Percentiles rank a stretch among this genome's conserved stretches.
Conservation (phyloP, 768 basidiomycete species). For the Podaxis carcinomalis region DNA sequence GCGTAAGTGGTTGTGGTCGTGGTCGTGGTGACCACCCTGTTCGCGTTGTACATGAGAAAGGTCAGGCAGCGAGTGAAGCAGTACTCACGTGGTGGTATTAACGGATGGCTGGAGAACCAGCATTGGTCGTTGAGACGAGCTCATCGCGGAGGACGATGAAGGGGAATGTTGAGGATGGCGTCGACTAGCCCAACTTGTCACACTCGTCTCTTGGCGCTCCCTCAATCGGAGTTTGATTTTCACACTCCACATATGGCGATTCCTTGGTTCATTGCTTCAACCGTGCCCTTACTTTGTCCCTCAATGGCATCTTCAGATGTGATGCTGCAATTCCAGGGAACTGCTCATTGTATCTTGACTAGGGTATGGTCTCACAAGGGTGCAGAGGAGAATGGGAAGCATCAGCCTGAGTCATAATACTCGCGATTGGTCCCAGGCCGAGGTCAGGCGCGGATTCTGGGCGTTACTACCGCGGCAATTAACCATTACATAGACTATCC, state of each 20-base stretch:
- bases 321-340: neutral
- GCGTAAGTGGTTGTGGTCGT: slow-evolving; percentile 88
- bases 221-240: slow-evolving; percentile 25
- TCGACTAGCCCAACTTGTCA: slow-evolving; percentile 5
- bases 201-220: slow-evolving; percentile 11
- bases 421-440: neutral
- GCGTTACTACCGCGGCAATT: neutral
- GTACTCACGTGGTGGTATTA: slow-evolving; percentile 76
- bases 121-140: slow-evolving; percentile 57
- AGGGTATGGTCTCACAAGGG: neutral
- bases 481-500: neutral
- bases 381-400: neutral
- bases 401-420: neutral
- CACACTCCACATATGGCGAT: slow-evolving; percentile 21
- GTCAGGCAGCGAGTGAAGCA: neutral
- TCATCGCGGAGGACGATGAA: slow-evolving; percentile 40
- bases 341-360: neutral
- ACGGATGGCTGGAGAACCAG: slow-evolving; percentile 77
- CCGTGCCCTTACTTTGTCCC: neutral
- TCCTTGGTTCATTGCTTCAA: slow-evolving; percentile 20
- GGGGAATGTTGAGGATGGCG: slow-evolving; percentile 16
- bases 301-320: neutral
- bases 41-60: slow-evolving; percentile 20
- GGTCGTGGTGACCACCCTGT: slow-evolving; percentile 85
- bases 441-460: neutral